phyloP scores from a whole-genome alignment of 371 early-diverging fungal genomes.

The Syncephalastrum sp. region DNA sequence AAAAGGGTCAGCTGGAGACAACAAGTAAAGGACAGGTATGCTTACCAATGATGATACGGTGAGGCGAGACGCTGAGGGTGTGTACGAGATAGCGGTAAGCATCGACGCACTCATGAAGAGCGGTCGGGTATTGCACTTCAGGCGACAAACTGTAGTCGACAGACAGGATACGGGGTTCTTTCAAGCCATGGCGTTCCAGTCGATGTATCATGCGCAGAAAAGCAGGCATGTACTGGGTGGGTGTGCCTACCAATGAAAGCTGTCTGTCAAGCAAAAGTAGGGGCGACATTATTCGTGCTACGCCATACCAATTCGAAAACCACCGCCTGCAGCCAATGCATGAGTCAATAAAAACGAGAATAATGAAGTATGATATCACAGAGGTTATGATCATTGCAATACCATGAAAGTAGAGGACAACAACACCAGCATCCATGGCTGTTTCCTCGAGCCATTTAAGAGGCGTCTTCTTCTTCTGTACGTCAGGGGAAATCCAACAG shows the following conservation, averaged over 20 bases:
- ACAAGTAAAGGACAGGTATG: neutral
- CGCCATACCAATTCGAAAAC: constrained; percentile 17
- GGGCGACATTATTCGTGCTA: neutral
- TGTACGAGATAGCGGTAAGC: constrained; percentile 34
- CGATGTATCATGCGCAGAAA: constrained; percentile 13
- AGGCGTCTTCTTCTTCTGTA: constrained; percentile 6
- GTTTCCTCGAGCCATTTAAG: constrained; percentile 9
- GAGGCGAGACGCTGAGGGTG: constrained; percentile 22
- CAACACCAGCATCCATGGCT: constrained; percentile 8
- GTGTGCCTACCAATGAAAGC: constrained; percentile 10
- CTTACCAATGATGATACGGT: constrained; percentile 29
- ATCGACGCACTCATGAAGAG: constrained; percentile 24
- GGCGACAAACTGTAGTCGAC: constrained; percentile 28
- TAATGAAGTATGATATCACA: neutral
- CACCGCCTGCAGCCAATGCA: constrained; percentile 17
- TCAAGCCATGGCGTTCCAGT: constrained; percentile 9
- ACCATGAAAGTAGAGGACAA: constrained; percentile 28
- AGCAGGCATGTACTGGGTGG: constrained; percentile 17
- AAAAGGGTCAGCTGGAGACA: neutral
- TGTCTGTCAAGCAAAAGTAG: neutral
- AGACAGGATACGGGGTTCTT: constrained; percentile 15
- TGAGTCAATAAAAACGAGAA: neutral
- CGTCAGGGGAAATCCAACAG: constrained; percentile 14
- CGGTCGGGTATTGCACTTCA: constrained; percentile 24
- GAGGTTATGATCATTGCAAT: neutral